A percentile compares a stretch with the other conserved stretches of the same genome.
These are phyloP conservation scores for Brassica cretica DNA, from an alignment of 345 rosid genomes.

Conservation along the genomic window DNA sequence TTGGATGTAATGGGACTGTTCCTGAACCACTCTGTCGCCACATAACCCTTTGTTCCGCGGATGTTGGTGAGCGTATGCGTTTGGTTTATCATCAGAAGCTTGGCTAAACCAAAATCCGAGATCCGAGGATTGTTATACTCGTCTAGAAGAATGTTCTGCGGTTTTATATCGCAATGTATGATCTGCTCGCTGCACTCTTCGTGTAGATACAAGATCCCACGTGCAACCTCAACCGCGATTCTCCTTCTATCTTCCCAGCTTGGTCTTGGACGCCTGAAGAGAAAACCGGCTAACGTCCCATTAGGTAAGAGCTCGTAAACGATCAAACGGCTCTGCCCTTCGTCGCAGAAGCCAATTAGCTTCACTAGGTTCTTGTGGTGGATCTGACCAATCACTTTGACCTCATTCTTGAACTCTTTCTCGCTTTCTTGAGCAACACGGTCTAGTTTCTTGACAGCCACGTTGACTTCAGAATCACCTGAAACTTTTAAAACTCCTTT, in stretches of 20 bases:
- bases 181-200: conserved; percentile 49
- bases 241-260: conserved; percentile 45
- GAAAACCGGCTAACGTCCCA: conserved; percentile 39
- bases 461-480: conserved; percentile 31
- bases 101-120: conserved; percentile 43
- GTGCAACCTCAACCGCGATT: conserved; percentile 37
- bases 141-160: conserved; percentile 52
- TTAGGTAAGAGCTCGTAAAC: conserved; percentile 51
- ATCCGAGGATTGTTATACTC: conserved; percentile 34
- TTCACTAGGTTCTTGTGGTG: conserved; percentile 54
- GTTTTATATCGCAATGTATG: conserved; percentile 57
- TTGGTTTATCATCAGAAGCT: conserved; percentile 42
- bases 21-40: conserved; percentile 54
- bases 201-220: conserved; percentile 50
- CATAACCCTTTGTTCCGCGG: conserved; percentile 51
- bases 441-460: conserved; percentile 50
- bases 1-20: conserved; percentile 39
- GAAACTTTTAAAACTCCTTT: conserved; percentile 33
- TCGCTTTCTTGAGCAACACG: conserved; percentile 39
- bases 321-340: conserved; percentile 39
- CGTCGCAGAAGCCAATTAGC: conserved; percentile 46
- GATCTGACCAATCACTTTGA: conserved; percentile 44
- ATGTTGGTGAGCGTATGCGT: conserved; percentile 42
- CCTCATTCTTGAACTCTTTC: conserved; percentile 48
- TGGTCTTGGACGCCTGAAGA: conserved; percentile 41